A percentile compares a stretch with the other conserved stretches of the same genome.
These are phyloP conservation scores for Alternaria brassicae DNA, from an alignment of 2,329 filamentous ascomycete genomes.

Conservation along the genomic window DNA sequence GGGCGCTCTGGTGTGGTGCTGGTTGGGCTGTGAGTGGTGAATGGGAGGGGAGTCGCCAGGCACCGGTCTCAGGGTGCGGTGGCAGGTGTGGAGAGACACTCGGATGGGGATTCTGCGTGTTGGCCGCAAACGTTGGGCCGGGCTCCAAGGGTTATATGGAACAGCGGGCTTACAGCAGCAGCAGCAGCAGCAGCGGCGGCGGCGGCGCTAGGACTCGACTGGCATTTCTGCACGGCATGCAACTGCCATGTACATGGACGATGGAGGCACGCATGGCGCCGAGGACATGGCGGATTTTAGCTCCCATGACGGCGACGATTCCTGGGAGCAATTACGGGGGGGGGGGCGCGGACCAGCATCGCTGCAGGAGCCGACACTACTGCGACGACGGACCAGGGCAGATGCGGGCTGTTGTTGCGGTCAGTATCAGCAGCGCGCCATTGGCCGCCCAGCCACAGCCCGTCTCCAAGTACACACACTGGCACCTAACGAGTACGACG, in stretches of 20 bases:
- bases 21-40: constrained; percentile 38
- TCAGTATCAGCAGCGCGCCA: constrained; percentile 21
- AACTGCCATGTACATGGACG: constrained; percentile 7
- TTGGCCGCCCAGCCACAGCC: constrained; percentile 17
- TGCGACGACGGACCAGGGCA: constrained; percentile 12
- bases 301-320: constrained; percentile 19
- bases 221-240: constrained; percentile 9
- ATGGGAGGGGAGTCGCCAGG: constrained; percentile 21
- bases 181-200: too few relatives aligned
- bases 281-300: constrained; percentile 35
- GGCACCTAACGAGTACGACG: constrained; percentile 3
- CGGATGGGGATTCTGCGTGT: constrained; percentile 15
- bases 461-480: constrained; percentile 1
- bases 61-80: constrained; percentile 27
- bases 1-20: constrained; percentile 26
- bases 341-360: constrained; percentile 18
- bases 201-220: constrained; percentile 20
- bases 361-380: constrained; percentile 22
- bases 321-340: constrained; percentile 28
- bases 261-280: constrained; percentile 17
- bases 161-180: constrained; percentile 13
- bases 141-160: constrained; percentile 28
- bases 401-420: constrained; percentile 21
- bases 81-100: constrained; percentile 17
- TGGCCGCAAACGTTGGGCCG: constrained; percentile 27